Conservation (phyloP, 441 rosid species). For the Melastoma candidum region DNA sequence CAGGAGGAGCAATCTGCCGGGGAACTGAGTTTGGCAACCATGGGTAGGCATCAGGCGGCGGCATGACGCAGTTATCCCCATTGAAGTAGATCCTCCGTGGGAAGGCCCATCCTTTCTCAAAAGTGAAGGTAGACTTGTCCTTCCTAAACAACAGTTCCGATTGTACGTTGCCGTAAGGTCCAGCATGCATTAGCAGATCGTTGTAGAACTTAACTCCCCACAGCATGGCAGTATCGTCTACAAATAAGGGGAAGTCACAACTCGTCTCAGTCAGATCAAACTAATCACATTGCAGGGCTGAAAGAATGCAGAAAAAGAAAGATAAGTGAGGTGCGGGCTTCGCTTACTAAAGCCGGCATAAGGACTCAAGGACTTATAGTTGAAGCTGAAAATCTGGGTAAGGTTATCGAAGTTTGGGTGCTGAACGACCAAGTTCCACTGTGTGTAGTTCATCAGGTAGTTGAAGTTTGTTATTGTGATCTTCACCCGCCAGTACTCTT, state of each 20-base stretch:
- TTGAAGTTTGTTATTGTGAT: constrained; percentile 60
- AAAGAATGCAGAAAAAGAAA: not conserved
- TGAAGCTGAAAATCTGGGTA: constrained; percentile 56
- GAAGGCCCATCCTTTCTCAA: no score
- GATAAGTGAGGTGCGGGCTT: not conserved
- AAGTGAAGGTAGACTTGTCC: constrained; percentile 73
- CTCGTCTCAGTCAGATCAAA: no score
- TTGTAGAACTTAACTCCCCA: constrained; percentile 64
- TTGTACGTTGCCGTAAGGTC: constrained; percentile 77
- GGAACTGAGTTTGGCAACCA: constrained; percentile 65
- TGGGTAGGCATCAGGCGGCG: constrained; percentile 77
- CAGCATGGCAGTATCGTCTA: constrained; percentile 39
- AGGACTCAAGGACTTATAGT: constrained; percentile 54
- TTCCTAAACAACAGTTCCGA: constrained; percentile 81
- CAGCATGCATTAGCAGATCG: constrained; percentile 72
- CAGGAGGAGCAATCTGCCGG: constrained; percentile 6
- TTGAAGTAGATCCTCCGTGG: no score
- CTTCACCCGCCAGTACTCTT: constrained; percentile 72
- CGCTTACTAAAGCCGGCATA: constrained; percentile 54
- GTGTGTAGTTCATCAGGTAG: constrained; percentile 49
- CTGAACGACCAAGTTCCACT: constrained; percentile 62
- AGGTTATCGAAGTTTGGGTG: constrained; percentile 67
- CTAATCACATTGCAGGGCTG: no score
- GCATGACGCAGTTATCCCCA: no score
- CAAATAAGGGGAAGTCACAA: constrained; percentile 5